Evolutionary conservation across 108 stramenopile species (phyloP).

Genomic region (Skeletonema marinoi): DNA sequence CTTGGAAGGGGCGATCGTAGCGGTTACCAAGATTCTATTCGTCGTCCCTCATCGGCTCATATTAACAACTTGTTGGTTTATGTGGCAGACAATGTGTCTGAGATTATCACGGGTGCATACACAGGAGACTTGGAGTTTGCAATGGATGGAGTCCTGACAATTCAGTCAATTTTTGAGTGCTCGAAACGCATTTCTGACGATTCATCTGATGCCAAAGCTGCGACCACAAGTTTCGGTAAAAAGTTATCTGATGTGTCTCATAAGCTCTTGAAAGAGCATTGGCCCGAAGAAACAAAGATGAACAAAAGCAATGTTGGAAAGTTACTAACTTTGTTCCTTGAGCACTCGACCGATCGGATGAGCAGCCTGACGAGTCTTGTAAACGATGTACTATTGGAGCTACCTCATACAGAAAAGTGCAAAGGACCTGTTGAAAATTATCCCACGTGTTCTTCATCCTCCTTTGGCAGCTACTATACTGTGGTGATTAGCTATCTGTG

Average conservation of each 20-base stretch:
- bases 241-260: slow-evolving; percentile 37
- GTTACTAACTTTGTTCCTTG: slow-evolving; percentile 43
- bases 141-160: slow-evolving; percentile 49
- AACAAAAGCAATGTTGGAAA: slow-evolving; percentile 51
- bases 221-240: slow-evolving; percentile 2
- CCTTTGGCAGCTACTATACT: slow-evolving; percentile 40
- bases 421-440: slow-evolving; percentile 45
- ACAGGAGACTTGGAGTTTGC: slow-evolving; percentile 50
- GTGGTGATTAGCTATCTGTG: slow-evolving; percentile 18
- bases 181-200: slow-evolving; percentile 19
- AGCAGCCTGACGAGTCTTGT: slow-evolving; percentile 33
- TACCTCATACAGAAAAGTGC: slow-evolving; percentile 47
- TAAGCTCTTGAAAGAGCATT: slow-evolving; percentile 30
- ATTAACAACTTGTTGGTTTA: slow-evolving; percentile 15
- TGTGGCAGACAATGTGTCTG: slow-evolving; percentile 30
- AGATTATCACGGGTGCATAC: slow-evolving; percentile 35
- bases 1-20: slow-evolving; percentile 39
- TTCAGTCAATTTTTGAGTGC: slow-evolving; percentile 43
- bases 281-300: slow-evolving; percentile 51
- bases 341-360: slow-evolving; percentile 39
- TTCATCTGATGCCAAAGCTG: slow-evolving; percentile 3
- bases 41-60: slow-evolving; percentile 6
- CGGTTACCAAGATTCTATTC: background rate
- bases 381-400: slow-evolving; percentile 40
- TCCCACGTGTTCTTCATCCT: slow-evolving; percentile 44